These are phyloP conservation scores for Eurotiales sp. DNA, from an alignment of 2,329 filamentous ascomycete species.

Conservation along the genomic window DNA sequence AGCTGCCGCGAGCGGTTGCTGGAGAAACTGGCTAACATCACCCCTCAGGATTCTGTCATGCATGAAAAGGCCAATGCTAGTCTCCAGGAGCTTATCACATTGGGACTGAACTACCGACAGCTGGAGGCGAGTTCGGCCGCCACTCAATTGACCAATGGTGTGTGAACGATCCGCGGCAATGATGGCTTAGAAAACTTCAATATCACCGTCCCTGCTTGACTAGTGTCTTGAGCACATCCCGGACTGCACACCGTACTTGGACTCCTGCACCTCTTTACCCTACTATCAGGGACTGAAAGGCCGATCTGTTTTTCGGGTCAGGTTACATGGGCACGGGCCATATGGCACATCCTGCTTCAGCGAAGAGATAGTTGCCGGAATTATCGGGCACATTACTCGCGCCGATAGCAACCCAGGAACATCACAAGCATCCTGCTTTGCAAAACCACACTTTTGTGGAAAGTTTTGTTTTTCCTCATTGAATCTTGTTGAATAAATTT, in stretches of 20 bases:
- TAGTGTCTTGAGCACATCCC: not conserved
- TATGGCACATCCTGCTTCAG: no score
- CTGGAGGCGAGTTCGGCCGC: slow-evolving; percentile 40
- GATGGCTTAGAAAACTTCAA: not conserved
- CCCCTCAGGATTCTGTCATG: slow-evolving; percentile 37
- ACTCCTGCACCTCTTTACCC: no score
- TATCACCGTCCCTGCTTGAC: not conserved
- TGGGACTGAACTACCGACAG: slow-evolving; percentile 41
- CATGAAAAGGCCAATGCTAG: slow-evolving; percentile 44
- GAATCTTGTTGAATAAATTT: not conserved
- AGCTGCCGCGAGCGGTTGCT: slow-evolving; percentile 38
- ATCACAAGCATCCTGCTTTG: not conserved
- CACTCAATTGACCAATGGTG: slow-evolving; percentile 30
- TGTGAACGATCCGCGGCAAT: slow-evolving; percentile 22
- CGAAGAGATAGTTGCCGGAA: no score
- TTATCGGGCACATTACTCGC: not conserved
- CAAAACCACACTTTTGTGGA: not conserved
- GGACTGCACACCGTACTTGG: no score
- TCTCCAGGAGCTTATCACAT: slow-evolving; percentile 41
- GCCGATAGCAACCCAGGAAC: not conserved
- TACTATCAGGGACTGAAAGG: no score
- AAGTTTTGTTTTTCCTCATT: not conserved
- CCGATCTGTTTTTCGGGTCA: not conserved
- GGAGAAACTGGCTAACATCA: slow-evolving; percentile 37
- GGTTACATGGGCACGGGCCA: not conserved